phyloP scores from a whole-genome alignment of 2,329 filamentous ascomycete genomes.

The Scedosporium aurantiacum region DNA sequence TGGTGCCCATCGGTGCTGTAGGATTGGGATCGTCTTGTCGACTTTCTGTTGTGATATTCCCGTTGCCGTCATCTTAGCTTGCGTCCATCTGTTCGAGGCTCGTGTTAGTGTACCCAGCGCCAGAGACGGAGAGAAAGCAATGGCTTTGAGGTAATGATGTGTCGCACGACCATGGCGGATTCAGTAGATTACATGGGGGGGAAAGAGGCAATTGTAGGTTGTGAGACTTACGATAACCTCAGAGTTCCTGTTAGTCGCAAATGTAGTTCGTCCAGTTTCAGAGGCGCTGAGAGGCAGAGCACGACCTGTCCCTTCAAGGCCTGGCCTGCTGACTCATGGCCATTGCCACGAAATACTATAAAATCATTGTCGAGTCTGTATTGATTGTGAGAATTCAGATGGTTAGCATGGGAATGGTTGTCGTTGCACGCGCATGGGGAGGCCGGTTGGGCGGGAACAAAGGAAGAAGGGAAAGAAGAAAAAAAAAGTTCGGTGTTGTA shows the following conservation, averaged over 20 bases:
- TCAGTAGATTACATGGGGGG: conserved; percentile 1
- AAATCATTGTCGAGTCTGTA: conserved; percentile 65
- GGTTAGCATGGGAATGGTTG: background rate
- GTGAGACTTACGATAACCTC: conserved; percentile 50
- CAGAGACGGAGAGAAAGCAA: background rate
- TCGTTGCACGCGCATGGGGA: background rate
- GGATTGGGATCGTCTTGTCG: conserved; percentile 48
- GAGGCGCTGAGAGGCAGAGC: conserved; percentile 56
- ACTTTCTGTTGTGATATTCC: conserved; percentile 48
- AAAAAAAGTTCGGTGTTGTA: background rate
- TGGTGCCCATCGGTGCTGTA: conserved; percentile 57
- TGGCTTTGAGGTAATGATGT: background rate
- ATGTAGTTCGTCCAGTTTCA: conserved; percentile 64
- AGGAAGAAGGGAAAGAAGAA: background rate
- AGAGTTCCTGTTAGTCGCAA: conserved; percentile 60
- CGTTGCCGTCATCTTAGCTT: conserved; percentile 41
- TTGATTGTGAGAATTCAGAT: conserved; percentile 1
- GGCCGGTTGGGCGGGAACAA: background rate
- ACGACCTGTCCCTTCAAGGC: conserved; percentile 63
- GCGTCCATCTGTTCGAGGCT: conserved; percentile 32
- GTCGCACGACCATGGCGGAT: background rate
- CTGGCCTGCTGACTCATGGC: conserved; percentile 66
- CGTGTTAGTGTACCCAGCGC: background rate
- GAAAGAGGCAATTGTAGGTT: background rate
- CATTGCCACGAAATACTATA: conserved; percentile 64